These are phyloP conservation scores for Aspergillus thermomutatus DNA, from an alignment of 2,329 filamentous ascomycete species.

Conservation along the genomic window DNA sequence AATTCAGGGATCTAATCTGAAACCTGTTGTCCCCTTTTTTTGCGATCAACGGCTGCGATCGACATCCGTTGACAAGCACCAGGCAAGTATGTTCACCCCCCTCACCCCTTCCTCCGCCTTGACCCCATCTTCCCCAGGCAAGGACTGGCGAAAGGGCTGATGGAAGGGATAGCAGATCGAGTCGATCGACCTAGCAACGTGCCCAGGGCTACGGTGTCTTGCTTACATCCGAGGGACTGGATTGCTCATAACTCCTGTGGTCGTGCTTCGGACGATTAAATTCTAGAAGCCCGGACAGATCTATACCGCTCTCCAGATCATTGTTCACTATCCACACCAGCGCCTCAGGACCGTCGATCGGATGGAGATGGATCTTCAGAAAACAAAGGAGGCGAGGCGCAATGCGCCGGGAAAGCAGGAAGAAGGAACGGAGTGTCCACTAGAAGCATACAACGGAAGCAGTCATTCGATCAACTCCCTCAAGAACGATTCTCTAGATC, in stretches of 20 bases:
- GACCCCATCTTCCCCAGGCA: slow-evolving; percentile 12
- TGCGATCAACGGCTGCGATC: slow-evolving; percentile 18
- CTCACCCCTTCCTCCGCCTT: slow-evolving; percentile 15
- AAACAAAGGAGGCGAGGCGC: slow-evolving; percentile 37
- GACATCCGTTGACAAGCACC: slow-evolving; percentile 11
- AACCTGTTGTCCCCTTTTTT: slow-evolving; percentile 6
- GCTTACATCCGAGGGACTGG: slow-evolving; percentile 16
- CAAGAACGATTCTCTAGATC: slow-evolving; percentile 36
- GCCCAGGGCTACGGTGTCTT: slow-evolving; percentile 20
- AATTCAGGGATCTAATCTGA: slow-evolving; percentile 2
- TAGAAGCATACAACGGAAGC: slow-evolving; percentile 32
- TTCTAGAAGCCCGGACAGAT: neutral
- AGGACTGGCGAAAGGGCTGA: slow-evolving; percentile 19
- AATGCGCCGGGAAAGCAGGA: slow-evolving; percentile 32
- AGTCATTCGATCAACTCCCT: slow-evolving; percentile 33
- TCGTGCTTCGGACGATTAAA: slow-evolving; percentile 1
- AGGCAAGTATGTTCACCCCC: slow-evolving; percentile 16
- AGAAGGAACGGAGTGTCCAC: slow-evolving; percentile 33
- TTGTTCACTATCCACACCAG: neutral
- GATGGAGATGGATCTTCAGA: slow-evolving; percentile 39
- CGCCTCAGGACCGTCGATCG: slow-evolving; percentile 1
- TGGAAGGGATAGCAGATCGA: slow-evolving; percentile 15
- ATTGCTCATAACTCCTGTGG: slow-evolving; percentile 19
- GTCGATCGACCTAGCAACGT: slow-evolving; percentile 14
- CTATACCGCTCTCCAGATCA: neutral